phyloP scores from a whole-genome alignment of 2,329 filamentous ascomycete species.

The Aspergillus quadrilineatus region DNA sequence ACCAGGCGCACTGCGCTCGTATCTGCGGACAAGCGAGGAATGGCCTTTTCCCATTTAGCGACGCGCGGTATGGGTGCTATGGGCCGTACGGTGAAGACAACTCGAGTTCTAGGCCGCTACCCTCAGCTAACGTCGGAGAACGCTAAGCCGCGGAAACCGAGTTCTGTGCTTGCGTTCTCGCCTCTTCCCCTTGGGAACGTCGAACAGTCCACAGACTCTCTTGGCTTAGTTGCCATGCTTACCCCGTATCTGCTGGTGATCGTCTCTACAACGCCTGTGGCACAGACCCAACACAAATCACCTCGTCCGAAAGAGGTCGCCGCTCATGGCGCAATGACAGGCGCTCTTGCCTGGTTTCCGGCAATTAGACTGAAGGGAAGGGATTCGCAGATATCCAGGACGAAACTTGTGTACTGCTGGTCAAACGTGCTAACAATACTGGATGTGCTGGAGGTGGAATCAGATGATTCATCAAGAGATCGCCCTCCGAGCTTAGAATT shows the following conservation, averaged over 20 bases:
- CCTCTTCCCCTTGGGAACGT: slow-evolving; percentile 91
- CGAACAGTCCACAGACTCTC: slow-evolving; percentile 78
- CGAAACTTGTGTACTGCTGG: slow-evolving; percentile 96
- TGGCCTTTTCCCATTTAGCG: slow-evolving; percentile 97
- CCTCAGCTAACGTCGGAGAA: slow-evolving; percentile 64
- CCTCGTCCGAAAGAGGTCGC: slow-evolving; percentile 86
- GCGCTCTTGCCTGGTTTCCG: slow-evolving; percentile 95
- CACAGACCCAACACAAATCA: slow-evolving; percentile 94
- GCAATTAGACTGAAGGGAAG: slow-evolving; percentile 85
- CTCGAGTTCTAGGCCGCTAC: slow-evolving; percentile 86
- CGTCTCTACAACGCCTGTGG: slow-evolving; percentile 93
- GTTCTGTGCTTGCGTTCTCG: slow-evolving; percentile 89
- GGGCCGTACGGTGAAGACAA: slow-evolving; percentile 82
- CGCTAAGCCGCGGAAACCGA: slow-evolving; percentile 77
- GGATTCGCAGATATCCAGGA: slow-evolving; percentile 64
- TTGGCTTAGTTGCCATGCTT: slow-evolving; percentile 91
- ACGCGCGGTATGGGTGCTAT: slow-evolving; percentile 86
- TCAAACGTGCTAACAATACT: slow-evolving; percentile 94
- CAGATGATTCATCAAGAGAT: slow-evolving; percentile 61
- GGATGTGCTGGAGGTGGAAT: slow-evolving; percentile 73
- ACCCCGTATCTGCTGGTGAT: slow-evolving; percentile 95
- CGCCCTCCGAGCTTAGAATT: slow-evolving; percentile 79
- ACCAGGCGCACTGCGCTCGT: slow-evolving; percentile 91
- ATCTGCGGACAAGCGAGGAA: slow-evolving; percentile 89
- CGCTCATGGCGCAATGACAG: slow-evolving; percentile 87